Base-by-base conservation (phyloP, 345 rosid species). In the Euclidium syriacum region DNA sequence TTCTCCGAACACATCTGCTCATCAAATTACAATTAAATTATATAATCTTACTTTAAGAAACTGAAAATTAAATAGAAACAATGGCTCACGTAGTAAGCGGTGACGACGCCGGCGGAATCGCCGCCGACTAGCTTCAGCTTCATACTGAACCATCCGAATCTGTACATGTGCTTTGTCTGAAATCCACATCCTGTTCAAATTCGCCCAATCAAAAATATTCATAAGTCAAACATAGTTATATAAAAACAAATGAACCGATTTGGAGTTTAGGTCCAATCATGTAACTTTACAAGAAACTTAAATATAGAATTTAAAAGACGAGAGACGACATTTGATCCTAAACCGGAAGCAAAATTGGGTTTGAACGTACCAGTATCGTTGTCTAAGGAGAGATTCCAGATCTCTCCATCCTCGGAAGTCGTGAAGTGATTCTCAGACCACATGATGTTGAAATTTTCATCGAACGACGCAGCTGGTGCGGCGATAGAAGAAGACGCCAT, bases 131-230 rank as follows among this genome's bases (percentile, higher is more conserved):
- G 73, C 64, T 90, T 92, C 73, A 92, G 71, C 80, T 89, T 92
- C 99, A 92, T 92, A 76, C 97, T 87, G 50, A 92, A 92, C 99
- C 96, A 92, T 4, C 99, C 97, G 52, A 87, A 90, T 79, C 99
- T 77, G 79, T 92, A 90, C 58, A 68, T 85, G 75, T 90, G 88
- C 66, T 90, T 92, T 10, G 97, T 92, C 71, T 87, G 91, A 74
- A 92, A 92, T 30, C 99, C 99, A 69, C 99, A 92, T 5, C 99
- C 98, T 89, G 48, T 23, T 50, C 26, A 50, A 12, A 44, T 19
- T 44, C n/a, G 0, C 6, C 18, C 60, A 49, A 39, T 26, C 54
- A 64, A 18, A n/a, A 70, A 35, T 5, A 19, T 32, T 48, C 18
- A 53, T 14, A 52, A n/a, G 4, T 5, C 1, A 9, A 22, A 27